Evolutionary conservation across 139 green algal genomes (phyloP), one percentile per base, ranked within the genome.

Genomic region (Protoeuglena noctilucae): DNA sequence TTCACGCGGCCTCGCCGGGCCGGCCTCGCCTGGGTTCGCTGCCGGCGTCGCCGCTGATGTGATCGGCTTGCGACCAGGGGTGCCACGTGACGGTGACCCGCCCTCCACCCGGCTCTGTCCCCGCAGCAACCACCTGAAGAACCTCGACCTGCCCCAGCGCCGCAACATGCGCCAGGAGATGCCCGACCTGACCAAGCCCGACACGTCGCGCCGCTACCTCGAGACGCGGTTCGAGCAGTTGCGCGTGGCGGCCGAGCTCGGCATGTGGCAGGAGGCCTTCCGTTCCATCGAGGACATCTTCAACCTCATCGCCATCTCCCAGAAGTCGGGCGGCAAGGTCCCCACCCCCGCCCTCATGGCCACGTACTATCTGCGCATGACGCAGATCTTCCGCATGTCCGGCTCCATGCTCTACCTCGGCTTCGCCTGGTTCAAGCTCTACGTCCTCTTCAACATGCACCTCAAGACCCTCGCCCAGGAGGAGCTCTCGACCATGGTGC

Each of bases 221-320:
- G 92, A 97, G 65, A 94, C 86, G 6, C 78, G 92, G 49, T 98
- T 98, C 66, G 87, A 96, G 73, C 88, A 96, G 81, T 76, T 96
- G 27, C 64, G 79, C 58, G 73, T 79, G 51, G 86, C 86, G 1
- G 93, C 85, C 58, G 82, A 94, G 51, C 77, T 99, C 57, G 86
- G 89, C 72, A 76, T 99, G 69, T 99, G 91, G 91, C 86, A 88
- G 19, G 92, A 99, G 75, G 92, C 91, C 0, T 99, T 98, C 75
- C 74, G 92, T 43, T 83, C 69, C n/a, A 83, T 98, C 48, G 91
- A 98, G 78, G 91, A 98, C 69, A 95, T 98, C 63, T 79, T 95
- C 67, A 74, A 73, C 29, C 78, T 99, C 26, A 79, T 94, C 22
- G 50, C 65, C n/a, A 68, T 93, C 28, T 76, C 76, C 63, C 90